Conservation (phyloP, 1,139 yeast species). For the Hansenula lynferdii region DNA sequence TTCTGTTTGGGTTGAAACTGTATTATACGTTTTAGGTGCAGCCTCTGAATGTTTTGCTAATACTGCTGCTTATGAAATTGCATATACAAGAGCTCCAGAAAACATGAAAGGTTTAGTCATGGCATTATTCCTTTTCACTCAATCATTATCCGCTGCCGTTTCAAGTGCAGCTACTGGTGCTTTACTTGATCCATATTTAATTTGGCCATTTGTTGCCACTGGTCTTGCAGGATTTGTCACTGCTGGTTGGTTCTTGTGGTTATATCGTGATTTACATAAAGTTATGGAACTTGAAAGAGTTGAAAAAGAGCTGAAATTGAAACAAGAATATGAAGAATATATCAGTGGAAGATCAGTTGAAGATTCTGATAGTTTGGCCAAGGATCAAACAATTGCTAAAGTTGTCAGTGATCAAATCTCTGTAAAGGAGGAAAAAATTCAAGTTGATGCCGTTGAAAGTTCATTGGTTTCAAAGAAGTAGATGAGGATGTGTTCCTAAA, state of each 20-base stretch:
- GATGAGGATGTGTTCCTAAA: no score
- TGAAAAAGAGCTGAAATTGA: background rate
- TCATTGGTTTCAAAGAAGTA: background rate
- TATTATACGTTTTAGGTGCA: constrained; percentile 49
- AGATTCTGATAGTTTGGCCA: no score
- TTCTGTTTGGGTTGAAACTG: constrained; percentile 46
- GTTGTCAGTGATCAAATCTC: background rate
- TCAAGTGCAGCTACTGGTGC: constrained; percentile 51
- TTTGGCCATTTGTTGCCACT: constrained; percentile 46
- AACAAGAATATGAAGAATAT: background rate
- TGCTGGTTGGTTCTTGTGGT: constrained; percentile 36
- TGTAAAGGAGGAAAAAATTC: background rate
- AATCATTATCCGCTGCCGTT: constrained; percentile 54
- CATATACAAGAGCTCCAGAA: constrained; percentile 61
- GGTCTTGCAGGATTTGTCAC: constrained; percentile 40
- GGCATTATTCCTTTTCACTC: constrained; percentile 55
- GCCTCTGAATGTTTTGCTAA: constrained; percentile 62
- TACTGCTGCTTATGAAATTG: constrained; percentile 60
- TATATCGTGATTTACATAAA: constrained; percentile 47
- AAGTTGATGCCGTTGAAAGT: background rate
- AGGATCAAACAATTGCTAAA: background rate
- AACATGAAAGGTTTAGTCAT: constrained; percentile 60
- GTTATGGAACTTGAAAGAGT: constrained; percentile 42
- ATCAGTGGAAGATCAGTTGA: background rate
- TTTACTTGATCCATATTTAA: constrained; percentile 45